Evolutionary conservation across 2,329 filamentous ascomycete species (phyloP).

Genomic region (Monilinia polystroma): DNA sequence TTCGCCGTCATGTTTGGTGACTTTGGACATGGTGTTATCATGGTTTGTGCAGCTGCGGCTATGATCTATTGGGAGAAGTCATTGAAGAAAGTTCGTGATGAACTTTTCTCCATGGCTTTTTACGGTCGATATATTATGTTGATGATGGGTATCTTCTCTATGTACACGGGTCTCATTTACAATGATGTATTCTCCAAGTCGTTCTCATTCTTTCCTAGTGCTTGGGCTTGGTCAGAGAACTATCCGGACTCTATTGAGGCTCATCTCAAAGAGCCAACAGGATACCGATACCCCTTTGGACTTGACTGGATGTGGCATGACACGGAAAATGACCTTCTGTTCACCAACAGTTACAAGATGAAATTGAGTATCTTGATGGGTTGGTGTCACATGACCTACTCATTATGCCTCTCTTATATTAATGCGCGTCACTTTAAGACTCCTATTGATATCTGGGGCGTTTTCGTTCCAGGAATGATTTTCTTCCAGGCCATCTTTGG

Average conservation of each 20-base stretch:
- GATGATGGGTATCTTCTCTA: constrained; percentile 95
- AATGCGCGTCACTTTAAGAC: constrained; percentile 95
- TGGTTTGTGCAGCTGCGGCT: constrained; percentile 76
- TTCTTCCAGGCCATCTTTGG: constrained; percentile 99
- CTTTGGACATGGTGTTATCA: constrained; percentile 87
- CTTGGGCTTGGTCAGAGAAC: constrained; percentile 74
- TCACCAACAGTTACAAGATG: constrained; percentile 99
- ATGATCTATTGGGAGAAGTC: constrained; percentile 98
- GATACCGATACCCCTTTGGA: constrained; percentile 92
- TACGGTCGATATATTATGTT: constrained; percentile 98
- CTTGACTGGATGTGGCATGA: constrained; percentile 97
- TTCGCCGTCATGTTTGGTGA: constrained; percentile 99
- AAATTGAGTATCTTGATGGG: constrained; percentile 97
- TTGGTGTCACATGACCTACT: constrained; percentile 99
- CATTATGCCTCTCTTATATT: constrained; percentile 85
- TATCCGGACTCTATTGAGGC: constrained; percentile 67
- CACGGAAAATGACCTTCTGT: constrained; percentile 90
- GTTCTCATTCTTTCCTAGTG: constrained; percentile 82
- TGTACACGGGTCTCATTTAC: constrained; percentile 96
- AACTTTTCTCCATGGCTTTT: constrained; percentile 97
- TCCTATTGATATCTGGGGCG: constrained; percentile 93
- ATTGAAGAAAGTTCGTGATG: constrained; percentile 87
- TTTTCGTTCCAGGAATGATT: constrained; percentile 97
- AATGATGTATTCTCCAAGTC: constrained; percentile 97
- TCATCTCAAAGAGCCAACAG: constrained; percentile 54